Conservation (phyloP, 345 rosid genomes). For the Sonneratia alba region DNA sequence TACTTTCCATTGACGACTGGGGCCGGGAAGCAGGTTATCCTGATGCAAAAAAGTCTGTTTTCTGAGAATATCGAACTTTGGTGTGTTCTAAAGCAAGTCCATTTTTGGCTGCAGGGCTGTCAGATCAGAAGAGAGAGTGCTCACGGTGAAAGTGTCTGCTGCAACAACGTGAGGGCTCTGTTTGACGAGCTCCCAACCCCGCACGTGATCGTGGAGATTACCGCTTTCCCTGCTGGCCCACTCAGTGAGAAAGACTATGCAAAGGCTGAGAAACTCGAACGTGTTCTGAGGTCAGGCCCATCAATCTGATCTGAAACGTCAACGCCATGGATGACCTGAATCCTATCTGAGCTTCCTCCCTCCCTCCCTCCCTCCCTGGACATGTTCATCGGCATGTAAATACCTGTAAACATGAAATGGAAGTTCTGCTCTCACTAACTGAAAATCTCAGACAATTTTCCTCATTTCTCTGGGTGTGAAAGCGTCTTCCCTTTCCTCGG, state of each 20-base stretch:
- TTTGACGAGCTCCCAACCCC: slow-evolving; percentile 97
- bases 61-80: neutral
- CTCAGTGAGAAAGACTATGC: slow-evolving; percentile 62
- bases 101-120: slow-evolving; percentile 57
- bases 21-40: neutral
- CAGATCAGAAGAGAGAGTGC: slow-evolving; percentile 94
- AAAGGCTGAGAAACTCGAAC: slow-evolving; percentile 95
- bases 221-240: slow-evolving; percentile 81
- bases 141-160: slow-evolving; percentile 92
- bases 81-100: neutral
- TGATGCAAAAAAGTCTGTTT: neutral
- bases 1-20: neutral
- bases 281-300: slow-evolving; percentile 70
- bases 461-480: no score
- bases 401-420: slow-evolving; percentile 11
- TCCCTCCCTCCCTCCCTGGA: neutral
- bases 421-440: neutral
- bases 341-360: neutral
- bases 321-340: neutral
- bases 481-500: no score
- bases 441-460: no score
- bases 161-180: slow-evolving; percentile 90
- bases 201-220: slow-evolving; percentile 71
- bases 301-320: slow-evolving; percentile 23
- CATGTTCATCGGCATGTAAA: slow-evolving; percentile 30